Evolutionary conservation across 192 early-diverging fungal species (phyloP).

Genomic region (Hyaloraphidium curvatum): DNA sequence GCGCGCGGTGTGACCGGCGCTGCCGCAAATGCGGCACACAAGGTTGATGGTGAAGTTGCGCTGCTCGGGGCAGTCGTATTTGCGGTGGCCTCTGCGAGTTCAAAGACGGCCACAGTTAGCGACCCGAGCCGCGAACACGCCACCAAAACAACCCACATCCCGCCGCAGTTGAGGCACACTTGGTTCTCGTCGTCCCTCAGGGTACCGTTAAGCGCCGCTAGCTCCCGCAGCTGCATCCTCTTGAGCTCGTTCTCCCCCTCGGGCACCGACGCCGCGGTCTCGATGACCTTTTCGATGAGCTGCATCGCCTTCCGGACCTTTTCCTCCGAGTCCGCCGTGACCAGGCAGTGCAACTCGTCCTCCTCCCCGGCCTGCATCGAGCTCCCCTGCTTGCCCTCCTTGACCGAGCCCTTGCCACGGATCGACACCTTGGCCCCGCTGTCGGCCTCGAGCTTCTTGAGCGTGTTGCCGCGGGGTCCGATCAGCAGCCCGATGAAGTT

Average conservation of each 20-base stretch:
- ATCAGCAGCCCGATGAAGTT: constrained; percentile 96
- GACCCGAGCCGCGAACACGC: background rate
- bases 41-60: constrained; percentile 69
- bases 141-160: constrained; percentile 11
- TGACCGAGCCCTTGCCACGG: constrained; percentile 85
- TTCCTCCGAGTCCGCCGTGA: constrained; percentile 74
- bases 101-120: background rate
- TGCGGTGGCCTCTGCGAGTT: constrained; percentile 52
- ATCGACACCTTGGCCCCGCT: constrained; percentile 93
- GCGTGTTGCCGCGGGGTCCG: constrained; percentile 86
- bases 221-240: constrained; percentile 77
- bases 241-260: constrained; percentile 94
- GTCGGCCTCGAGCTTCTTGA: constrained; percentile 88
- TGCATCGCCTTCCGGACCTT: constrained; percentile 70
- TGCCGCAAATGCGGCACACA: constrained; percentile 73
- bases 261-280: constrained; percentile 71
- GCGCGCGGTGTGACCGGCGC: constrained; percentile 78
- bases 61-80: constrained; percentile 77
- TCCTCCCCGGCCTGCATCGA: constrained; percentile 33
- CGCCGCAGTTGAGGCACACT: constrained; percentile 86
- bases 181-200: constrained; percentile 88
- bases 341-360: constrained; percentile 76
- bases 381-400: constrained; percentile 63
- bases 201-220: constrained; percentile 91
- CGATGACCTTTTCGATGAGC: constrained; percentile 78